phyloP scores from a whole-genome alignment of 1,284 basidiomycete genomes.

The Cerioporus squamosus region DNA sequence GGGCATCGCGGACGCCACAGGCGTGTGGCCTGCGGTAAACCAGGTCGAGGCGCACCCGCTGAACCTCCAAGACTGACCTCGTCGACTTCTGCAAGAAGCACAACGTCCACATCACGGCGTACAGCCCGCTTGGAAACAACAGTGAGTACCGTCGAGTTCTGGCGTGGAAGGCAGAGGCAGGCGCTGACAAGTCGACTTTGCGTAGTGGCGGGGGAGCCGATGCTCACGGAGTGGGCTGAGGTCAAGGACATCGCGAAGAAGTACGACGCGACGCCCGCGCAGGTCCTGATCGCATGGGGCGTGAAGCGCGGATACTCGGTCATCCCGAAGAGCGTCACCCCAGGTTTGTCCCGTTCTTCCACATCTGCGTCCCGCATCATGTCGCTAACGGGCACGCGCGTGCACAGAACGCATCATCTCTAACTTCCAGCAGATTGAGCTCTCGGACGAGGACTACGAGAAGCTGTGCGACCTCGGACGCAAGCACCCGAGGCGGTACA shows the following conservation, averaged over 20 bases:
- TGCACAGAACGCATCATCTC: slow-evolving; percentile 47
- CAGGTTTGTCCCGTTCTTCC: slow-evolving; percentile 5
- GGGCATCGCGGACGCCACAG: slow-evolving; percentile 75
- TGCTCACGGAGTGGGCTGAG: slow-evolving; percentile 65
- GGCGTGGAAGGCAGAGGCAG: neutral
- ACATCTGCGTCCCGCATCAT: no score
- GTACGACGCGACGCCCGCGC: slow-evolving; percentile 49
- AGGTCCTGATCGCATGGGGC: slow-evolving; percentile 60
- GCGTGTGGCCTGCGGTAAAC: slow-evolving; percentile 78
- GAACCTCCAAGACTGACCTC: slow-evolving; percentile 72
- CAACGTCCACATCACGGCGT: slow-evolving; percentile 82
- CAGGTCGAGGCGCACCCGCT: slow-evolving; percentile 88
- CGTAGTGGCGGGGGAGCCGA: slow-evolving; percentile 57
- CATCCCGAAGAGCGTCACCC: slow-evolving; percentile 52
- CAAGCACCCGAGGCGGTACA: slow-evolving; percentile 57
- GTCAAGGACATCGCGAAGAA: slow-evolving; percentile 52
- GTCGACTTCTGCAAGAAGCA: slow-evolving; percentile 72
- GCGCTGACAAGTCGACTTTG: neutral
- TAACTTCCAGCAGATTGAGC: slow-evolving; percentile 61
- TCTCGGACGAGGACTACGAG: slow-evolving; percentile 55
- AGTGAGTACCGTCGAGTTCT: slow-evolving; percentile 39
- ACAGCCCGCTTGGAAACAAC: slow-evolving; percentile 86
- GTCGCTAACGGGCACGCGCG: neutral
- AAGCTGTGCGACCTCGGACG: slow-evolving; percentile 54
- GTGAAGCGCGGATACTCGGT: slow-evolving; percentile 46